Percentiles rank a stretch among this genome's conserved stretches.
phyloP scores from a whole-genome alignment of 305 asterid genomes.

The Striga hermonthica region DNA sequence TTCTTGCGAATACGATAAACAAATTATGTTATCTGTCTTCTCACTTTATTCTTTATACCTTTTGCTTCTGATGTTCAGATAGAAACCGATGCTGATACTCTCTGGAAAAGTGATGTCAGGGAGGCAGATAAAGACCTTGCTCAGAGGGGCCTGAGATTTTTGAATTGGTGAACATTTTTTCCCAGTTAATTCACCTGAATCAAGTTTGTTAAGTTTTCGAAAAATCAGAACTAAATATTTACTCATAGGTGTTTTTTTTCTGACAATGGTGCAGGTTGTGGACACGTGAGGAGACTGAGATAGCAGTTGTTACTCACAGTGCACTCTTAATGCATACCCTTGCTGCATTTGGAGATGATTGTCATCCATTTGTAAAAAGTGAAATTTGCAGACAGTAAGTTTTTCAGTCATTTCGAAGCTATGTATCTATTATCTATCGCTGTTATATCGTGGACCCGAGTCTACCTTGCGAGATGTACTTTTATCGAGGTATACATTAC shows the following conservation, averaged over 20 bases:
- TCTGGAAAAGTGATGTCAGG: slow-evolving; percentile 62
- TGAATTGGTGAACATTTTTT: slow-evolving; percentile 53
- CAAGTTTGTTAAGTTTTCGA: not conserved
- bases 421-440: not conserved
- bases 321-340: slow-evolving; percentile 68
- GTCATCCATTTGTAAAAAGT: slow-evolving; percentile 59
- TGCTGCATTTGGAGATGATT: slow-evolving; percentile 57
- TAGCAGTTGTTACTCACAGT: slow-evolving; percentile 79
- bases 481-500: no score
- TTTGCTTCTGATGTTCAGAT: slow-evolving; percentile 45
- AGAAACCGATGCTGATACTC: slow-evolving; percentile 62
- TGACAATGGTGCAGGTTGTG: slow-evolving; percentile 50
- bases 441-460: no score
- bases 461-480: no score
- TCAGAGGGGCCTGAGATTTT: slow-evolving; percentile 66
- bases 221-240: slow-evolving; percentile 2
- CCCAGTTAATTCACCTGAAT: slow-evolving; percentile 10
- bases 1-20: not conserved
- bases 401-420: not conserved
- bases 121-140: slow-evolving; percentile 65
- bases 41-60: not conserved
- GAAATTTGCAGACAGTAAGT: slow-evolving; percentile 75
- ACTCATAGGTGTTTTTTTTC: not conserved
- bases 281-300: slow-evolving; percentile 80
- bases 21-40: no score